These are phyloP conservation scores for Lunasporangiospora selenospora DNA, from an alignment of 192 early-diverging fungal species.

Conservation along the genomic window DNA sequence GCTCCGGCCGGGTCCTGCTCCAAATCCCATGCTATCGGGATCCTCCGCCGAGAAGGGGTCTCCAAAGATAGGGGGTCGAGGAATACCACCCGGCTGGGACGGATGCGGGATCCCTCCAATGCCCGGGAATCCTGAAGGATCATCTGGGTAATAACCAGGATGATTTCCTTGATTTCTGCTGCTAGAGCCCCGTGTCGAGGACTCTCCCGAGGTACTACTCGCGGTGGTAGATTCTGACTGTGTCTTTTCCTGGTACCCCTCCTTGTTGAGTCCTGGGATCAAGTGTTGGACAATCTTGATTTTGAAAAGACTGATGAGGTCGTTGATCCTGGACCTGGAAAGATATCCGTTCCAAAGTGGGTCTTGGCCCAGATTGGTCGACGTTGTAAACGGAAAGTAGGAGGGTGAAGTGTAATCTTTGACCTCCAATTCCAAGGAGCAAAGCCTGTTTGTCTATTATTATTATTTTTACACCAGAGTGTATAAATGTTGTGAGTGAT, in stretches of 20 bases:
- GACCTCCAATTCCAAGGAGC: slow-evolving; percentile 52
- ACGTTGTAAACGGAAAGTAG: slow-evolving; percentile 53
- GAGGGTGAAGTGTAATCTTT: slow-evolving; percentile 59
- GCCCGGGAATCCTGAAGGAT: slow-evolving; percentile 45
- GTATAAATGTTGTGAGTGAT: background rate
- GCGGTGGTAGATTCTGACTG: slow-evolving; percentile 1
- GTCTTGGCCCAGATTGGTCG: slow-evolving; percentile 27
- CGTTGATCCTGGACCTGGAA: slow-evolving; percentile 62
- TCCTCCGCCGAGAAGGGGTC: slow-evolving; percentile 55
- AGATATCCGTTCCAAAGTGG: slow-evolving; percentile 63
- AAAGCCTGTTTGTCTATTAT: slow-evolving; percentile 58
- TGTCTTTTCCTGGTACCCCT: slow-evolving; percentile 68
- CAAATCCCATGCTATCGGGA: slow-evolving; percentile 12
- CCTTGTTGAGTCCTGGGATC: slow-evolving; percentile 73
- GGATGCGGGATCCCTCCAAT: slow-evolving; percentile 28
- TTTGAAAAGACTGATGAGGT: slow-evolving; percentile 66
- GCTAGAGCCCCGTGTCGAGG: slow-evolving; percentile 1
- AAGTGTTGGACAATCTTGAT: slow-evolving; percentile 68
- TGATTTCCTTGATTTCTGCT: too few relatives aligned
- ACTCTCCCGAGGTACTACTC: background rate
- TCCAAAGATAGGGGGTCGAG: slow-evolving; percentile 56
- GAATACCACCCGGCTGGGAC: slow-evolving; percentile 23
- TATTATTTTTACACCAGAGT: background rate
- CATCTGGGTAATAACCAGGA: slow-evolving; percentile 35
- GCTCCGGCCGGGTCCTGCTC: slow-evolving; percentile 3